Evolutionary conservation across 352 stramenopile species (phyloP), one percentile per base, ranked within the genome.

Genomic region (Phytophthora foliorum): DNA sequence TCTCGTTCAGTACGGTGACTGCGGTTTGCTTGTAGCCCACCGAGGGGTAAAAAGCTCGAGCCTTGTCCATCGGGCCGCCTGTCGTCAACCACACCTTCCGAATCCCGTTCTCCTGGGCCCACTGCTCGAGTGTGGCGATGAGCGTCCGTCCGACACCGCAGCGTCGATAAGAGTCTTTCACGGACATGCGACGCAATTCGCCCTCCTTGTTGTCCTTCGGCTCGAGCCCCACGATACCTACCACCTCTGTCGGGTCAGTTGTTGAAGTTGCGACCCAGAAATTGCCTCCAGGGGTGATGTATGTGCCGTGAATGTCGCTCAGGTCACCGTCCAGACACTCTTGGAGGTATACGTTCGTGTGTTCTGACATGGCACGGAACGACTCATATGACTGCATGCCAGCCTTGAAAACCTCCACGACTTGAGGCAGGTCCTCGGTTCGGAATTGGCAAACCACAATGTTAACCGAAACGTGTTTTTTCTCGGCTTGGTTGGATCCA

Each of bases 161-260:
- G 13, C 78, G 75, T 9, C 72, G 74, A 17, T 68, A 66, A 11
- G 67, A 70, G 25, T 53, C n/a, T 56, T 76, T 69, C 27, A 88
- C 79, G 1, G 79, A 86, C 75, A 90, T 71, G 49, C 81, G 75
- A 1, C 81, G 72, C 48, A 78, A 32, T 34, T 70, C 63, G 25
- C 59, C 75, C 46, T 79, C 69, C 13, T 55, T 24, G 8, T 72
- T 42, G 19, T 52, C 21, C 46, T 80, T 79, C 8, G 22, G 24
- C 52, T 81, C 65, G 4, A 84, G 58, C 2, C 61, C 73, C 34
- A 81, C 73, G 24, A 81, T 68, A 10, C 65, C 76, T 1, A 75
- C 57, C 1, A 81, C 57, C 34, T 50, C n/a, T 19, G 38, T 45
- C 6, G 71, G 62, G 1, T 71, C 55, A 19, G 61, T 27, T 17